Conservation (phyloP, 441 rosid genomes). For the Corymbia calophylla region DNA sequence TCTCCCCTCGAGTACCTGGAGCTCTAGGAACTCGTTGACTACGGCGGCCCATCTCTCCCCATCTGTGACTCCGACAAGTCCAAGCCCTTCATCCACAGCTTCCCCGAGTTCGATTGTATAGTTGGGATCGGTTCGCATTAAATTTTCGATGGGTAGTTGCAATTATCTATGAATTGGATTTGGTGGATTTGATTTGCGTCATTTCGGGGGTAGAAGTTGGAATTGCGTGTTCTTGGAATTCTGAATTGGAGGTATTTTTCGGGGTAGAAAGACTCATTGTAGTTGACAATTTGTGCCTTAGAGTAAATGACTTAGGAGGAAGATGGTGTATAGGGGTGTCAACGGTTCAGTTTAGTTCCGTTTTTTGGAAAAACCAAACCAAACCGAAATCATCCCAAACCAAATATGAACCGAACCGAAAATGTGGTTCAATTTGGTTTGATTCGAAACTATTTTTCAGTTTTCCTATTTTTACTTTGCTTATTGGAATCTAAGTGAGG, state of each 20-base stretch:
- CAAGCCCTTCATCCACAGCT: slow-evolving; percentile 76
- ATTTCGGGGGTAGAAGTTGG: not conserved
- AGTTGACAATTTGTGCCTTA: not conserved
- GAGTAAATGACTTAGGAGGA: not conserved
- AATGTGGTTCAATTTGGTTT: too few relatives aligned
- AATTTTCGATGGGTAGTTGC: not conserved
- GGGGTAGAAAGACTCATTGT: not conserved
- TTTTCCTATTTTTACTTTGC: too few relatives aligned
- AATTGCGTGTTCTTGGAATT: not conserved
- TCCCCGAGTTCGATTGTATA: slow-evolving; percentile 63
- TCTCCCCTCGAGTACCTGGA: slow-evolving; percentile 82
- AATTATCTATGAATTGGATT: not conserved
- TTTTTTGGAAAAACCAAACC: too few relatives aligned
- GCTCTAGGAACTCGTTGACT: slow-evolving; percentile 22
- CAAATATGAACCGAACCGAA: too few relatives aligned
- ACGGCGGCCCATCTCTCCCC: slow-evolving; percentile 60
- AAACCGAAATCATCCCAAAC: too few relatives aligned
- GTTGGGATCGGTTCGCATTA: not conserved
- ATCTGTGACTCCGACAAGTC: slow-evolving; percentile 60
- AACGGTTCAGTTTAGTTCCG: too few relatives aligned
- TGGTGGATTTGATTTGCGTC: not conserved
- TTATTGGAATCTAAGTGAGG: too few relatives aligned
- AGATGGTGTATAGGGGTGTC: not conserved
- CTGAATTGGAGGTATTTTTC: not conserved
- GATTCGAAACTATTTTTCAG: too few relatives aligned